Base-by-base conservation (phyloP, 2,329 filamentous ascomycete genomes). In the Fusarium equiseti region DNA sequence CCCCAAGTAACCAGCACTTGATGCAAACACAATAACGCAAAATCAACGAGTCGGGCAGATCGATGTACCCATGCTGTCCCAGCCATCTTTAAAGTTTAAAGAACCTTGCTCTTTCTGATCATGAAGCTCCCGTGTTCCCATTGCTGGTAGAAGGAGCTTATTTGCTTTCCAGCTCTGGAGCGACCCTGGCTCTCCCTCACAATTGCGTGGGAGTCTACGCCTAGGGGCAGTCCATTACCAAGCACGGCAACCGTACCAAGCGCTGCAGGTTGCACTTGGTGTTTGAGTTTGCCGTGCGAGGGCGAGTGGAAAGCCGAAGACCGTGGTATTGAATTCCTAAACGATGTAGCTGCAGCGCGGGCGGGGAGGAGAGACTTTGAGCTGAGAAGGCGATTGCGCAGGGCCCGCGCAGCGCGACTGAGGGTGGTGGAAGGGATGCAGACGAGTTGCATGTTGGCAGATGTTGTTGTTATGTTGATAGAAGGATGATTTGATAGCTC, bases 201-300 rank as follows among this genome's bases (percentile, higher is more conserved):
- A 8, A 59, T 68, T 20, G 59, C 59, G 22, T 71, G 64, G 31
- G 59, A 35, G 45, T 35, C 59, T 43, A 71, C 50, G 5, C 57
- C 67, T 29, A 52, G 44, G 22, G 59, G 51, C 7, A 68, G 24
- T 16, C 68, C 68, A 38, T 70, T 66, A 31, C 73, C 73, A 18
- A 73, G 59, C 40, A 75, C 64, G 24, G 73, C 73, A 26, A 72
- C 59, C n/a, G 73, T 75, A 49, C 73, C 73, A 13, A 75, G 71
- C 13, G 73, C 71, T 8, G 73, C 73, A 29, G 73, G 73, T 22
- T 43, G 49, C 24, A 49, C 54, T 50, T 71, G 60, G 63, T 75
- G 61, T 44, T 73, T 73, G 43, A 74, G 48, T 57, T 73, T 73
- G 40, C 70, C 71, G 51, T 71, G 63, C 44, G 63, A 63, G 46